These are phyloP conservation scores for Saitoella complicata DNA, from an alignment of 805 yeast species.

Conservation along the genomic window DNA sequence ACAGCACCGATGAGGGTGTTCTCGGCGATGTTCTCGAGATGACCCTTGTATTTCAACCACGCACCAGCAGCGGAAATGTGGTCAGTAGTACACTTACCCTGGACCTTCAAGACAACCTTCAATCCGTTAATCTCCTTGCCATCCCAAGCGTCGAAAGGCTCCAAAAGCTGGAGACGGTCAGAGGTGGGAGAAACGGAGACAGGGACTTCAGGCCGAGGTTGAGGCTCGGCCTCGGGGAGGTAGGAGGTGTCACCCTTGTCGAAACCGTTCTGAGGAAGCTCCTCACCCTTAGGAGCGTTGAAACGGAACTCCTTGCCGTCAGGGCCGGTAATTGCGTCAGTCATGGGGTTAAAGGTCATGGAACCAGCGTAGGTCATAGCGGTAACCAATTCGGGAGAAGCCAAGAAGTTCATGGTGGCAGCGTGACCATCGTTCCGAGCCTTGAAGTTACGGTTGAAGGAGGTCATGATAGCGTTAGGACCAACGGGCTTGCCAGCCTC, in stretches of 20 bases:
- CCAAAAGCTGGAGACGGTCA: conserved; percentile 88
- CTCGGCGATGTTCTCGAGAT: conserved; percentile 94
- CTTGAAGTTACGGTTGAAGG: conserved; percentile 96
- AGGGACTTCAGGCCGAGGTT: conserved; percentile 39
- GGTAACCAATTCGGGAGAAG: conserved; percentile 87
- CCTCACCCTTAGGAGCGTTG: conserved; percentile 75
- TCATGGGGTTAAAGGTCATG: conserved; percentile 89
- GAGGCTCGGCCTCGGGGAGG: conserved; percentile 85
- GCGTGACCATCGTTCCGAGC: conserved; percentile 98
- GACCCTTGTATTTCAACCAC: conserved; percentile 99
- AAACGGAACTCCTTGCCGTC: conserved; percentile 85
- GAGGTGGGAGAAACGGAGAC: conserved; percentile 77
- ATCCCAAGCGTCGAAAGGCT: conserved; percentile 91
- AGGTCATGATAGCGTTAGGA: conserved; percentile 89
- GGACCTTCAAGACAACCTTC: conserved; percentile 91
- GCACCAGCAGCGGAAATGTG: conserved; percentile 99
- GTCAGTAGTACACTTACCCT: conserved; percentile 97
- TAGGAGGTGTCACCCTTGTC: conserved; percentile 77
- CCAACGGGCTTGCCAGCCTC: not conserved
- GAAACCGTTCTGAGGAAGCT: conserved; percentile 80
- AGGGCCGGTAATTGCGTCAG: conserved; percentile 72
- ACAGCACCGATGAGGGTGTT: conserved; percentile 99
- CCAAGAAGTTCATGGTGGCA: conserved; percentile 89
- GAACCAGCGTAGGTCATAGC: conserved; percentile 94
- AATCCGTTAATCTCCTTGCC: conserved; percentile 80